These are phyloP conservation scores for Heterobasidion occidentale DNA, from an alignment of 1,284 basidiomycete genomes.

Conservation along the genomic window DNA sequence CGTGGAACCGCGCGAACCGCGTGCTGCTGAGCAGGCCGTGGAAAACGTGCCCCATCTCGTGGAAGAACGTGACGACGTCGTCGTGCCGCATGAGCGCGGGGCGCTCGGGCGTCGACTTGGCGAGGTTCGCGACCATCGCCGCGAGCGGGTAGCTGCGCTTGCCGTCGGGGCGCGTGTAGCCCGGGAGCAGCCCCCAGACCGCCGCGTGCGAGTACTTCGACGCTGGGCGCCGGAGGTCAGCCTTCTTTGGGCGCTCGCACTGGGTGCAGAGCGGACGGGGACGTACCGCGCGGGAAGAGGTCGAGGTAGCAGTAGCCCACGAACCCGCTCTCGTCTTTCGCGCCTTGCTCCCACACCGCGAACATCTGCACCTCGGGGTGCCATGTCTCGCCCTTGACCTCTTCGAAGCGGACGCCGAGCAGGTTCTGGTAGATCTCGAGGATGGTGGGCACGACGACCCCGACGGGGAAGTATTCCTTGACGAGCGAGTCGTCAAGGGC, in stretches of 20 bases:
- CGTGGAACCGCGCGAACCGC: slow-evolving; percentile 71
- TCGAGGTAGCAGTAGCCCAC: slow-evolving; percentile 82
- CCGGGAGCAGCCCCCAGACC: slow-evolving; percentile 69
- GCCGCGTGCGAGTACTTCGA: slow-evolving; percentile 84
- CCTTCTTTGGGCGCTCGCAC: not conserved
- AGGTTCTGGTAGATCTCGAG: slow-evolving; percentile 76
- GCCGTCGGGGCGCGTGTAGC: slow-evolving; percentile 46
- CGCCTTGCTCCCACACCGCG: slow-evolving; percentile 72
- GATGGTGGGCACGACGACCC: slow-evolving; percentile 72
- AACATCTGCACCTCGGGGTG: slow-evolving; percentile 78
- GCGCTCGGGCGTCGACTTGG: slow-evolving; percentile 72
- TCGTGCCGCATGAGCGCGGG: slow-evolving; percentile 80
- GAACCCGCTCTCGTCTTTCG: slow-evolving; percentile 62
- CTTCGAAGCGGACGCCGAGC: slow-evolving; percentile 65
- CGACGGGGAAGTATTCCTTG: slow-evolving; percentile 83
- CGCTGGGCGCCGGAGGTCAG: slow-evolving; percentile 25
- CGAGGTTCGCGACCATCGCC: slow-evolving; percentile 84
- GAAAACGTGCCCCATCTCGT: slow-evolving; percentile 85
- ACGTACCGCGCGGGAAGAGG: slow-evolving; percentile 73
- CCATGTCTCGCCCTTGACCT: slow-evolving; percentile 57
- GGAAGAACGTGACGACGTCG: slow-evolving; percentile 76
- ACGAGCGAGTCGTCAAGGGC: slow-evolving; percentile 67
- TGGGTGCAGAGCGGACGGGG: too few relatives aligned
- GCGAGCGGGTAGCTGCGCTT: slow-evolving; percentile 64
- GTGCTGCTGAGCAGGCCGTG: slow-evolving; percentile 73